These are phyloP conservation scores for Phytophthora hybrid DNA, from an alignment of 352 stramenopile species.

Conservation along the genomic window DNA sequence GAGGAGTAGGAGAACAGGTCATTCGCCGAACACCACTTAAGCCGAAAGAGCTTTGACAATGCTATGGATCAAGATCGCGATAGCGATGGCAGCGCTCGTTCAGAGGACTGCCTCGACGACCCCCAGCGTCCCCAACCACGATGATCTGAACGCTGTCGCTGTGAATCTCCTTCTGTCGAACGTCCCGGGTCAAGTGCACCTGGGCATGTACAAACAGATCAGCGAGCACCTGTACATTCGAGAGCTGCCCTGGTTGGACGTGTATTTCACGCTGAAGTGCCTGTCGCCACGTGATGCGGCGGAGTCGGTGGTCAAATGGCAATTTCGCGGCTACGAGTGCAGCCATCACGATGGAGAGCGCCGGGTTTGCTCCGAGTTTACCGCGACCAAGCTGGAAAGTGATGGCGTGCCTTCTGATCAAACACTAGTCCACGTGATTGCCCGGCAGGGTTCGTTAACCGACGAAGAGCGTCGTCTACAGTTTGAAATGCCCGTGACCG, in stretches of 20 bases:
- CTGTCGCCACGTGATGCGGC: constrained; percentile 1
- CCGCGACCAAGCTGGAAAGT: constrained; percentile 39
- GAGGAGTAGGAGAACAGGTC: neutral
- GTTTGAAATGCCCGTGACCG: constrained; percentile 37
- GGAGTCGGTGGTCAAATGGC: constrained; percentile 29
- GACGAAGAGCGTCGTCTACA: constrained; percentile 44
- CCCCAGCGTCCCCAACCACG: neutral
- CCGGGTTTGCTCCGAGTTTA: constrained; percentile 42
- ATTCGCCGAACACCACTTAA: constrained; percentile 22
- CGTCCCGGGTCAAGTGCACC: constrained; percentile 41
- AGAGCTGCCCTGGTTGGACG: constrained; percentile 31
- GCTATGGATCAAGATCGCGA: constrained; percentile 14
- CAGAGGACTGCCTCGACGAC: neutral
- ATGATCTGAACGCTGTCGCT: constrained; percentile 19
- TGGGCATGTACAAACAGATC: constrained; percentile 41
- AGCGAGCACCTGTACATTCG: constrained; percentile 39
- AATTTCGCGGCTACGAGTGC: constrained; percentile 58
- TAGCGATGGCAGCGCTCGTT: neutral
- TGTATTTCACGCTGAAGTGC: constrained; percentile 51
- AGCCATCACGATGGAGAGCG: constrained; percentile 2
- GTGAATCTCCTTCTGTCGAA: constrained; percentile 36
- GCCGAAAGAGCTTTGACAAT: neutral
- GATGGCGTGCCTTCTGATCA: constrained; percentile 14
- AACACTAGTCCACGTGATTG: constrained; percentile 18
- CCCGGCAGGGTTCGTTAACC: constrained; percentile 1